Evolutionary conservation across 2,329 filamentous ascomycete species (phyloP), one percentile per base, ranked within the genome.

Genomic region (Pyrenophora tritici-repentis): DNA sequence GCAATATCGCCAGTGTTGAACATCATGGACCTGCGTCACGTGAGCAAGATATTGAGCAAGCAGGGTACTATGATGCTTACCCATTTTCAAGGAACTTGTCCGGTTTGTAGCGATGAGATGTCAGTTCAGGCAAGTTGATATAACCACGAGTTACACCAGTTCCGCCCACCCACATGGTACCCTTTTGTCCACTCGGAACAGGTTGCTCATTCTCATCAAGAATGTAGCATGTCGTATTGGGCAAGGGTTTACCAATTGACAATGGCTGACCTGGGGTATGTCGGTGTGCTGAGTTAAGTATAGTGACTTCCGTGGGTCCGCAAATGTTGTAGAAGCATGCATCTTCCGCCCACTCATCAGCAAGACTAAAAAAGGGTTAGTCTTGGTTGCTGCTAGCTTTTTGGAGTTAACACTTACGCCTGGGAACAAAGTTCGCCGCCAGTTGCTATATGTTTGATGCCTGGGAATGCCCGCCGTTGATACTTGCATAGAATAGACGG

Each of bases 1-100:
- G 79, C 81, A 18, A 85, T 74, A 57, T 86, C 83, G 7, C 83
- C 83, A 1, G 83, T 86, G 59, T 83, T 82, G 70, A 83, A 86
- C 79, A 85, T 84, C 56, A 72, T 73, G 3, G 66, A 68, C 2
- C 66, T 70, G 26, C 6, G 14, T 3, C 8, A n/a, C 10, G 8
- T 58, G 3, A 58, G 42, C n/a, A 2, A 10, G 8, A 18, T 2
- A 26, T n/a, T 12, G 2, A 12, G 12, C 5, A 32, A 33, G 7
- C 2, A 22, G 3, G 5, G 3, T n/a, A 4, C 5, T 20, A n/a
- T 16, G 1, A 26, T 3, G 54, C 66, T 32, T 69, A 83, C 79
- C 81, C 81, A 53, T 84, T 75, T 36, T 74, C 74, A 8, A 72
- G 62, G 59, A 85, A 85, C 14, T 72, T 76, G 58, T 85, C 82